phyloP scores from a whole-genome alignment of 352 stramenopile species.

The Plasmopara muralis region DNA sequence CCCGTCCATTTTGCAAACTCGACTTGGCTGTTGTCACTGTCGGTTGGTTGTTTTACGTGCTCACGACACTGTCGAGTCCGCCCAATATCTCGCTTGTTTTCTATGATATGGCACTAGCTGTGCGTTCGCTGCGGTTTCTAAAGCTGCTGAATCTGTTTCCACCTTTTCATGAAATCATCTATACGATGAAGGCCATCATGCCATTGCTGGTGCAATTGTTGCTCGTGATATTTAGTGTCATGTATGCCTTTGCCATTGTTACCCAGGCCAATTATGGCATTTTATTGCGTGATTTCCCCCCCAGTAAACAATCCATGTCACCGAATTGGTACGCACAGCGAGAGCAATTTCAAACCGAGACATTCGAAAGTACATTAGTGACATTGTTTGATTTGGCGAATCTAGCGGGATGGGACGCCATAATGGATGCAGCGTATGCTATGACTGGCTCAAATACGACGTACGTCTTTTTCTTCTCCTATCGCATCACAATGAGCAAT shows the following conservation, averaged over 20 bases:
- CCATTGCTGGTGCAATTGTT: constrained; percentile 72
- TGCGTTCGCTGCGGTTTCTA: constrained; percentile 69
- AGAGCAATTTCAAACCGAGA: constrained; percentile 72
- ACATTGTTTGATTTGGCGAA: constrained; percentile 74
- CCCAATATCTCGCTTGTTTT: constrained; percentile 66
- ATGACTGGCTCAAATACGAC: constrained; percentile 52
- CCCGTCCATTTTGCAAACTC: constrained; percentile 68
- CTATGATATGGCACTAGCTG: constrained; percentile 67
- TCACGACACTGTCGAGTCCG: constrained; percentile 54
- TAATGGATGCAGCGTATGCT: constrained; percentile 75
- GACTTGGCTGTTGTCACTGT: constrained; percentile 65
- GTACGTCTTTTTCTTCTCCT: constrained; percentile 79
- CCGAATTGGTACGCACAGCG: constrained; percentile 63
- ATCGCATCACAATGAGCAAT: constrained; percentile 78
- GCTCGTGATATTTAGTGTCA: constrained; percentile 79
- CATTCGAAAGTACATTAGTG: constrained; percentile 67
- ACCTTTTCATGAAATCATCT: constrained; percentile 79
- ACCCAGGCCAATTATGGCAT: constrained; percentile 72
- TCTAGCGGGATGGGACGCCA: constrained; percentile 66
- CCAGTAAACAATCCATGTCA: constrained; percentile 36
- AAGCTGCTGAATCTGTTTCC: constrained; percentile 80
- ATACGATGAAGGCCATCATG: constrained; percentile 80
- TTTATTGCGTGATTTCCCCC: constrained; percentile 48
- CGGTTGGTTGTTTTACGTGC: constrained; percentile 72
- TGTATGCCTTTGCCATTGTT: constrained; percentile 78